Evolutionary conservation across 1,284 basidiomycete species (phyloP).

Genomic region (Trichosporon faecale): DNA sequence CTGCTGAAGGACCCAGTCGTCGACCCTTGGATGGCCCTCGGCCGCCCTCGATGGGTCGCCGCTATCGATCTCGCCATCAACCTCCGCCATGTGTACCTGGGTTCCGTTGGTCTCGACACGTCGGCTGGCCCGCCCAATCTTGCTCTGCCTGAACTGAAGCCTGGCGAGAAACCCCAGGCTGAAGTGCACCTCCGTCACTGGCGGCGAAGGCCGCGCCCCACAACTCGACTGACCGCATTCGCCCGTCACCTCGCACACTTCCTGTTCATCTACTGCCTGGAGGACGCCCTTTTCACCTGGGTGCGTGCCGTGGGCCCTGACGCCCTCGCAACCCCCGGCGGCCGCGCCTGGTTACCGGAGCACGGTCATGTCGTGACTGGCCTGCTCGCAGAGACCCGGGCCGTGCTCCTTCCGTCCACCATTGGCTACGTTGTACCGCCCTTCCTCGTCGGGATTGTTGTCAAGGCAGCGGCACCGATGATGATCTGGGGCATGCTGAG

Average conservation of each 20-base stretch:
- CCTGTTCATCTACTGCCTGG: conserved; percentile 26
- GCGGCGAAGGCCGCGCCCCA: conserved; percentile 11
- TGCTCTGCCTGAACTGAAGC: neutral
- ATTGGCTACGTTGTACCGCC: conserved; percentile 21
- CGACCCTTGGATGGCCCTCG: conserved; percentile 32
- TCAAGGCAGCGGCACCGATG: conserved; percentile 31
- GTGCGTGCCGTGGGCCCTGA: conserved; percentile 29
- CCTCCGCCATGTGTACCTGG: conserved; percentile 38
- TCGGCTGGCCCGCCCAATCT: conserved; percentile 8
- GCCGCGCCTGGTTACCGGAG: neutral
- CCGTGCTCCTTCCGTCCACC: neutral
- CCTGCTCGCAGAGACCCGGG: neutral
- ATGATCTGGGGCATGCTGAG: conserved; percentile 37
- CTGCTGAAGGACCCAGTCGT: conserved; percentile 31
- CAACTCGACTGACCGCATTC: conserved; percentile 27
- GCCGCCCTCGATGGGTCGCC: conserved; percentile 23
- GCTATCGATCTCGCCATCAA: conserved; percentile 37
- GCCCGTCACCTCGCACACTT: conserved; percentile 30
- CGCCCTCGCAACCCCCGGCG: conserved; percentile 25
- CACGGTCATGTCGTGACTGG: neutral
- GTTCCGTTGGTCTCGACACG: conserved; percentile 26
- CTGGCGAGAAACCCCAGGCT: neutral
- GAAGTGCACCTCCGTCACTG: conserved; percentile 28
- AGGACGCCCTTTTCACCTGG: conserved; percentile 34
- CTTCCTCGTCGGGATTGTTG: conserved; percentile 22